Conservation (phyloP, 371 early-diverging fungal genomes). For the Capniomyces stellatus region DNA sequence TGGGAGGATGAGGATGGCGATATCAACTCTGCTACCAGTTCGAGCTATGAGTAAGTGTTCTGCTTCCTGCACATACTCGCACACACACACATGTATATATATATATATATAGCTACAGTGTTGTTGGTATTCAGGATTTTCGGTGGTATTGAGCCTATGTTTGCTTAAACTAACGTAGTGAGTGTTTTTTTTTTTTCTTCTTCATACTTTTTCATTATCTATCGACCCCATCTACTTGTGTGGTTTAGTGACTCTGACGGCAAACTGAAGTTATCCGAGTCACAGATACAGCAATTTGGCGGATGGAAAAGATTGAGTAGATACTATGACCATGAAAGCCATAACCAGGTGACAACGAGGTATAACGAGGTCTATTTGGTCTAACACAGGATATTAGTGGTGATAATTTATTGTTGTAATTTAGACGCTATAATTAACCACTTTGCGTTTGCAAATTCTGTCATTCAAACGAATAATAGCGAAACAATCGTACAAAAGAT, state of each 20-base stretch:
- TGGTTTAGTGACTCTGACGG: constrained; percentile 41
- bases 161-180: not conserved
- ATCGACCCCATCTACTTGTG: constrained; percentile 4
- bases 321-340: constrained; percentile 40
- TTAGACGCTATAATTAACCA: constrained; percentile 32
- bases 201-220: not conserved
- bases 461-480: constrained; percentile 5
- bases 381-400: too few relatives aligned
- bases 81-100: too few relatives aligned
- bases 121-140: too few relatives aligned
- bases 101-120: too few relatives aligned
- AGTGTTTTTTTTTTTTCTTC: not conserved
- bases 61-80: too few relatives aligned
- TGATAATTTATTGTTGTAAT: too few relatives aligned
- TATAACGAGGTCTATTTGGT: too few relatives aligned
- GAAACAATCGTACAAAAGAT: constrained; percentile 48
- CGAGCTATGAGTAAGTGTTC: too few relatives aligned
- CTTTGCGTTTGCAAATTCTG: not conserved
- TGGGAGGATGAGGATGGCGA: constrained; percentile 49
- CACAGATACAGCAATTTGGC: constrained; percentile 51
- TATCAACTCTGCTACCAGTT: constrained; percentile 31
- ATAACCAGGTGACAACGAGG: too few relatives aligned
- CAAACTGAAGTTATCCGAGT: constrained; percentile 44
- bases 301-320: constrained; percentile 67
- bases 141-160: not conserved